A percentile compares a stretch with the other conserved stretches of the same genome.
Conservation (phyloP, 2,329 filamentous ascomycete genomes). For the Lasiodiplodia gonubiensis region DNA sequence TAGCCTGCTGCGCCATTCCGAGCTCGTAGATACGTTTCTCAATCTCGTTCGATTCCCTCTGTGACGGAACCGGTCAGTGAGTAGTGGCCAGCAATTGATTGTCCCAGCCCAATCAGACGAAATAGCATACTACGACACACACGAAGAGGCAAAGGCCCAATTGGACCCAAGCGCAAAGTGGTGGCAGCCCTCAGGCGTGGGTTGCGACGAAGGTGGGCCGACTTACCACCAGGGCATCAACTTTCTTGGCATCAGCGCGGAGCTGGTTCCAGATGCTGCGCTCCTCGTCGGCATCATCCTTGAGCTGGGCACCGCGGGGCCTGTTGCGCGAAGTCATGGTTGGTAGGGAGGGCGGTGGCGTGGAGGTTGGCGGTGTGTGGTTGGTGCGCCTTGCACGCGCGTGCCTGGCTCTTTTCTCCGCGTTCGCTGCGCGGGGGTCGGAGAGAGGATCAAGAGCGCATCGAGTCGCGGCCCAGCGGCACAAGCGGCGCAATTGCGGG, state of each 20-base stretch:
- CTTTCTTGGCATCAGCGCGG: conserved; percentile 51
- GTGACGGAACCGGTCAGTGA: not conserved
- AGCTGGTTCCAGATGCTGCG: conserved; percentile 57
- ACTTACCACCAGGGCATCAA: conserved; percentile 56
- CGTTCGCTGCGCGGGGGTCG: conserved; percentile 18
- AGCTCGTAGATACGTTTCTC: conserved; percentile 29
- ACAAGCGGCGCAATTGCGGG: not conserved
- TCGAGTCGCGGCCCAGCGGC: not conserved
- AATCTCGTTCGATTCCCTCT: conserved; percentile 28
- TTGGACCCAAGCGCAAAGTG: not conserved
- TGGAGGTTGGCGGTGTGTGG: not conserved
- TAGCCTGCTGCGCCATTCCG: conserved; percentile 22
- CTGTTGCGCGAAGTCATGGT: conserved; percentile 55
- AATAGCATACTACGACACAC: not conserved
- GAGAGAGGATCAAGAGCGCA: conserved; percentile 15
- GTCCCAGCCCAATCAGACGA: not conserved
- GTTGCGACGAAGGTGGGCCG: not conserved
- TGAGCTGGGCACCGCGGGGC: conserved; percentile 49
- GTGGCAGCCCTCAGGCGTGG: not conserved
- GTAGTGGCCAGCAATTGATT: not conserved
- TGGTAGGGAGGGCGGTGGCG: not conserved
- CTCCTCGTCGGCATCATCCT: conserved; percentile 59
- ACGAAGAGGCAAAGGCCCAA: not conserved
- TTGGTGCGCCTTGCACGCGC: conserved; percentile 10
- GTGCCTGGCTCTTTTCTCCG: conserved; percentile 26